Conservation (phyloP, 768 basidiomycete genomes). For the Boletales sp. region DNA sequence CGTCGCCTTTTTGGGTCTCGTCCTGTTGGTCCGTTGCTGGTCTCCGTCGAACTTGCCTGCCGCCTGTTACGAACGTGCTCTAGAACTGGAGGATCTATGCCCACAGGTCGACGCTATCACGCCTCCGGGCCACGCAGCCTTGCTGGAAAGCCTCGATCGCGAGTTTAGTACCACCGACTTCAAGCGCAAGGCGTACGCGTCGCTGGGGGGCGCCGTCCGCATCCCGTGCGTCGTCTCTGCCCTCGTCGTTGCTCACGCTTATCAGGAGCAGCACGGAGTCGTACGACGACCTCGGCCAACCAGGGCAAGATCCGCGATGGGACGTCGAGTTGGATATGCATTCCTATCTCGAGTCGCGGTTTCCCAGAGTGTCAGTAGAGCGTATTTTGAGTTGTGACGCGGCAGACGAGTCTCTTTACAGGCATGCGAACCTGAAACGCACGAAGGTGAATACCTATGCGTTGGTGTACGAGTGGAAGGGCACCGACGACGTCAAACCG, state of each 20-base stretch:
- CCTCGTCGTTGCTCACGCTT: background rate
- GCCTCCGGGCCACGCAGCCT: conserved; percentile 8
- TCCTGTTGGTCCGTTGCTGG: too few species aligned
- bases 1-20: too few species aligned
- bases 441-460: conserved; percentile 60
- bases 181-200: conserved; percentile 29
- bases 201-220: conserved; percentile 34
- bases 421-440: conserved; percentile 46
- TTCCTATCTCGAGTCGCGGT: conserved; percentile 38
- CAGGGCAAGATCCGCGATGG: conserved; percentile 42
- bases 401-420: conserved; percentile 16
- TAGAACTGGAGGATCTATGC: conserved; percentile 16
- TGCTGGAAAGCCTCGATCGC: conserved; percentile 24
- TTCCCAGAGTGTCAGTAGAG: conserved; percentile 50
- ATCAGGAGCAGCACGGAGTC: conserved; percentile 44
- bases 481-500: conserved; percentile 53
- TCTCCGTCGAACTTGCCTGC: too few species aligned
- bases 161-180: conserved; percentile 23
- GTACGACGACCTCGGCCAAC: conserved; percentile 48
- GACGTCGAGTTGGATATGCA: conserved; percentile 24
- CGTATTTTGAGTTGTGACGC: background rate
- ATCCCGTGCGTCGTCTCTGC: conserved; percentile 24
- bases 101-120: conserved; percentile 24
- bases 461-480: conserved; percentile 59
- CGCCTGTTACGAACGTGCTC: too few species aligned